Evolutionary conservation across 345 rosid genomes (phyloP), one percentile per base, ranked within the genome.

Genomic region (Citrus cavaleriei): DNA sequence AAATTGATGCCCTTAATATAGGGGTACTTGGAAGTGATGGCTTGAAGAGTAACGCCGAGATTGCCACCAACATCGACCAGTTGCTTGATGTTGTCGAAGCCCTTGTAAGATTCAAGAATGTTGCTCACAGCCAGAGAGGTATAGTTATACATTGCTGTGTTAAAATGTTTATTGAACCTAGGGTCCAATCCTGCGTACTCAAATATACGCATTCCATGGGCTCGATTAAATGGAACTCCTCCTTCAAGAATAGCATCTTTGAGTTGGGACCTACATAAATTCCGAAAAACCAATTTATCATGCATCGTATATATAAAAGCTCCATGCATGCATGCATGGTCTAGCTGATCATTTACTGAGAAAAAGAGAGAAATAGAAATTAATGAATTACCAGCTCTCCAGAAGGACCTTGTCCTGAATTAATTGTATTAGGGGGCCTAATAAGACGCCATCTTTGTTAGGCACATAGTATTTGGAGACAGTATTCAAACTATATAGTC

Each of bases 1-100:
- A 28, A 28, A 28, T 28, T 28, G 28, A 28, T 28, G 28, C 28
- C 28, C 28, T 27, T 27, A 27, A 27, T 1, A 27, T 27, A 27
- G 2, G 28, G 49, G 49, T 42, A 42, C 49, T 42, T 51, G 55
- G 55, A 4, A 51, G 6, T 14, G 55, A 51, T 14, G 6, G 21
- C 55, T 51, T 16, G 5, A 51, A 51, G 55, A 16, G 55, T 16
- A 16, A 51, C 6, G 6, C 91, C 91, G 28, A 78, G 86, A 30
- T 85, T 86, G 0, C 91, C 91, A 21, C 89, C 87, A 9, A 88
- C 91, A 65, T 88, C 89, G 1, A 86, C 91, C 16, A 86, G 30
- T 3, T 83, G 69, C 1, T 27, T 38, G 28, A 88, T 77, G 46
- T 80, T 79, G 0, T 81, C 84, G 40, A 88, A 34, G 6, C 35